Evolutionary conservation across 2,329 filamentous ascomycete species (phyloP), one percentile per base, ranked within the genome.

Genomic region (Calonectria naviculata): DNA sequence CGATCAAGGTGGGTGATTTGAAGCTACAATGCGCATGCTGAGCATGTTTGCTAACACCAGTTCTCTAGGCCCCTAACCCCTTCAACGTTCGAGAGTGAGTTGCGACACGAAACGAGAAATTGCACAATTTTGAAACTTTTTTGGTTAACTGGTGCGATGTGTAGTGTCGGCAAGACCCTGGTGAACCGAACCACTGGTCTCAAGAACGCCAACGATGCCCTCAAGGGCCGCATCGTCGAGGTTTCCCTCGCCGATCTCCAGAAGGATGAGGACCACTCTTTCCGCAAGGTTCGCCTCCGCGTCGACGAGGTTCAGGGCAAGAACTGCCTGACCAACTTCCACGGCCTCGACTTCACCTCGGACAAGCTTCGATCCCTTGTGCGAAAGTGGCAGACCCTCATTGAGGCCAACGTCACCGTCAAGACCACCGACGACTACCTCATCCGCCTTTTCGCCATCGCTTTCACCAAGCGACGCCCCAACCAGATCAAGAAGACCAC

Each of bases 401-500:
- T 99, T 81, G 97, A 99, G 92, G 97, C 97, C 90, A 99, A 99
- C 87, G 93, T 98, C 84, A 98, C 97, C 79, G 95, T 99, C 91
- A 98, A 98, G 94, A 98, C 97, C 82, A 98, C 97, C 85, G 97
- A 99, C 85, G 97, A 99, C 89, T 98, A 99, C 91, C 95, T 98
- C 85, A 92, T 99, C 88, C 95, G 97, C 83, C 93, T 99, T 81
- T 99, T 99, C 90, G 95, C 95, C 86, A 99, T 99, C 81, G 97
- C 94, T 81, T 99, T 99, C 92, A 99, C 97, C 88, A 98, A 98
- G 94, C 92, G 95, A 87, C 93, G 97, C 84, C 95, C 95, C 82
- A 99, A 98, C 91, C 97, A 99, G 92, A 96, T 99, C 91, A 98
- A 98, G 94, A 99, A 98, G 94, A 99, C 97, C 83, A 99, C 97